phyloP scores from a whole-genome alignment of 306 rosid species.

The Purshia tridentata region DNA sequence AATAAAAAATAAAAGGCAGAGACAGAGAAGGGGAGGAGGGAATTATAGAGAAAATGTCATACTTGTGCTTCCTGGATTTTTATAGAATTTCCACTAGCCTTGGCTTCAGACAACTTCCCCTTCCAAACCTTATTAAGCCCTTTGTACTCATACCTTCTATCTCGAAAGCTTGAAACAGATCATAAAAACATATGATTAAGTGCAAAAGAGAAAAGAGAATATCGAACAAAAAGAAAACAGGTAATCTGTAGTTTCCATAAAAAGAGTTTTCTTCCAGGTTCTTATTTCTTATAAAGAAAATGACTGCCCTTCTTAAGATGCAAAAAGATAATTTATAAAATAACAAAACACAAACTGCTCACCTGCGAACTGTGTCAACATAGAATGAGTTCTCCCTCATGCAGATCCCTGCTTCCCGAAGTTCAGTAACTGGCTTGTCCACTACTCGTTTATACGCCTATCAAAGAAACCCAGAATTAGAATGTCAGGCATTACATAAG shows the following conservation, averaged over 20 bases:
- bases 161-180: constrained; percentile 77
- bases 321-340: background rate
- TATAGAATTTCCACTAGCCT: constrained; percentile 81
- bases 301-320: background rate
- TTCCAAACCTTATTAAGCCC: constrained; percentile 98
- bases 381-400: constrained; percentile 99
- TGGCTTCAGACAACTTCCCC: constrained; percentile 88
- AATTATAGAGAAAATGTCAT: constrained; percentile 24
- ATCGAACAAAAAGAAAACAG: constrained; percentile 8
- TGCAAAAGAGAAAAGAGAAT: constrained; percentile 20
- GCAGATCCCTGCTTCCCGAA: constrained; percentile 97
- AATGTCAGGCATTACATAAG: constrained; percentile 29
- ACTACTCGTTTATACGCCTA: constrained; percentile 94
- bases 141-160: constrained; percentile 96
- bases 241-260: no score
- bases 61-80: constrained; percentile 98
- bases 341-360: constrained; percentile 31
- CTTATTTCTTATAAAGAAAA: background rate
- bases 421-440: constrained; percentile 84
- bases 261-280: background rate
- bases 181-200: constrained; percentile 32
- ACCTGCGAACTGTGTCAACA: constrained; percentile 99
- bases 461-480: constrained; percentile 37
- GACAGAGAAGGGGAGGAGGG: background rate
- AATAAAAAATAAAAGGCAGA: background rate